Evolutionary conservation across 2,329 filamentous ascomycete genomes (phyloP).

Genomic region (Phaeosphaeria sp.): DNA sequence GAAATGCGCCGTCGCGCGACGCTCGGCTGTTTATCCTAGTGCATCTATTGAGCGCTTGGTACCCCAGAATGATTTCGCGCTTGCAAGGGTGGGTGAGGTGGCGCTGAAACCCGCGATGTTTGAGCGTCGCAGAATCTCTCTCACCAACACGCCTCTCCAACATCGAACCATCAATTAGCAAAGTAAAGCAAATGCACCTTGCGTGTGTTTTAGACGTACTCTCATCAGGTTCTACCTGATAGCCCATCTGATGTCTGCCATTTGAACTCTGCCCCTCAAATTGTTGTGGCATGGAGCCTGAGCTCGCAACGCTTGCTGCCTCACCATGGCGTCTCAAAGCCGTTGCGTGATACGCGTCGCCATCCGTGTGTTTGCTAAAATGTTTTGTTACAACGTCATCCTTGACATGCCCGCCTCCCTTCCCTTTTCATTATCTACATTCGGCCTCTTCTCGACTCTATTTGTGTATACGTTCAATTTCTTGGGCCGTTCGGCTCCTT

Average conservation of each 20-base stretch:
- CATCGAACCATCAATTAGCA: no score
- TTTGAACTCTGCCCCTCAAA: no score
- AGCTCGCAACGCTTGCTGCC: conserved; percentile 6
- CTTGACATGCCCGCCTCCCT: not conserved
- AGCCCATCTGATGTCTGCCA: no score
- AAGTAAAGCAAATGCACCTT: no score
- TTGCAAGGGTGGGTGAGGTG: not conserved
- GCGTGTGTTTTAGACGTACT: no score
- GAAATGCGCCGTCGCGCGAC: no score
- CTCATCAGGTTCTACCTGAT: no score
- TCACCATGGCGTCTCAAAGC: conserved; percentile 13
- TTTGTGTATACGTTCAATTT: not conserved
- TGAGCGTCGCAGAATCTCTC: not conserved
- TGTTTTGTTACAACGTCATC: not conserved
- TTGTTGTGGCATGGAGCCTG: no score
- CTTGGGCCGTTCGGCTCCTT: not conserved
- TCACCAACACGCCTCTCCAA: no score
- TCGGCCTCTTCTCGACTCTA: not conserved
- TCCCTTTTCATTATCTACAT: not conserved
- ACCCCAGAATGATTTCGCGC: not conserved
- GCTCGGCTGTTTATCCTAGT: no score
- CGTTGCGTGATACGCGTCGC: conserved; percentile 6
- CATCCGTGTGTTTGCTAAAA: not conserved
- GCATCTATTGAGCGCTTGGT: no score
- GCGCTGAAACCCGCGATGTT: not conserved